phyloP scores from a whole-genome alignment of 106 monocot species.

The Phalaenopsis aphrodite region DNA sequence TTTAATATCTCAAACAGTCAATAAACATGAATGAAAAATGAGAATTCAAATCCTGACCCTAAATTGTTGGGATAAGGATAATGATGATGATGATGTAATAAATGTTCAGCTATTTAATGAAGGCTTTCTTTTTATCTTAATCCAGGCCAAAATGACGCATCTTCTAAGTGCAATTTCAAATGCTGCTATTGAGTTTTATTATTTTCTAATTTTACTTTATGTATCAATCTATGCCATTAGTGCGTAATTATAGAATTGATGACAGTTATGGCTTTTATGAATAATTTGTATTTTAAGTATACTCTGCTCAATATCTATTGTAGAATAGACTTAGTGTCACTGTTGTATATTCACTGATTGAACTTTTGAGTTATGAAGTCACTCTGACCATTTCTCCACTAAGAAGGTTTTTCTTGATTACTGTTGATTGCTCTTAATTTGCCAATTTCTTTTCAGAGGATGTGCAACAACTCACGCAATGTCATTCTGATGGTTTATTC shows the following conservation, averaged over 20 bases:
- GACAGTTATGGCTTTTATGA: neutral
- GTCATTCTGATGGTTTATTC: conserved; percentile 20
- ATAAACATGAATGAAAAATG: neutral
- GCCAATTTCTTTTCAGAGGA: conserved; percentile 30
- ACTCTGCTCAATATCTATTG: neutral
- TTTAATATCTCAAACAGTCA: no score
- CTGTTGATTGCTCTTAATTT: neutral
- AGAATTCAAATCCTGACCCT: no score
- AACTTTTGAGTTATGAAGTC: neutral
- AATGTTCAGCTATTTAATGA: neutral
- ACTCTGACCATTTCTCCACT: neutral
- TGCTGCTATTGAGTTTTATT: neutral
- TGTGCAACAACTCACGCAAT: conserved; percentile 14
- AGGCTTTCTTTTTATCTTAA: neutral
- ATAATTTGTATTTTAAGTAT: neutral
- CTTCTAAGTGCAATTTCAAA: neutral
- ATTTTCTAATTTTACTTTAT: neutral
- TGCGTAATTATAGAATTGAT: neutral
- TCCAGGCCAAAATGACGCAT: neutral
- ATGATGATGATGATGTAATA: neutral
- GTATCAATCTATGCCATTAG: neutral
- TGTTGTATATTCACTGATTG: neutral
- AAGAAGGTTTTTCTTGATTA: neutral
- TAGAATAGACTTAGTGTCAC: neutral
- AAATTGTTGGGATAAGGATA: no score